A percentile compares a stretch with the other conserved stretches of the same genome.
Conservation (phyloP, 2,329 filamentous ascomycete species). For the Epichloe aotearoae region DNA sequence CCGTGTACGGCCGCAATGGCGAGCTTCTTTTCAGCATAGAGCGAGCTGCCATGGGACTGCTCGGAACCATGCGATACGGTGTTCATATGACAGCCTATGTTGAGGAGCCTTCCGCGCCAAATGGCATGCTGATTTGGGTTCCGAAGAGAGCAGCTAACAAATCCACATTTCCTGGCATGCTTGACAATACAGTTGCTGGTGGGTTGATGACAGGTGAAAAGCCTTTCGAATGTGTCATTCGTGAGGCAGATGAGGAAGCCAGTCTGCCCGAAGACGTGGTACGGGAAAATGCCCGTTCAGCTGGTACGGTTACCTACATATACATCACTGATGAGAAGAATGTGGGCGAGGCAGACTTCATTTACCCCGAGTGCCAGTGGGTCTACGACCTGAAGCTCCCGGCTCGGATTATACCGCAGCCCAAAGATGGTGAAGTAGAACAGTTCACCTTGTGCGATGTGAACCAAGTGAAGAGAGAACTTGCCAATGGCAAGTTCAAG, state of each 20-base stretch:
- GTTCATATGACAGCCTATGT: slow-evolving; percentile 71
- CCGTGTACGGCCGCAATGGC: slow-evolving; percentile 54
- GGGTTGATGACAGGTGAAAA: slow-evolving; percentile 65
- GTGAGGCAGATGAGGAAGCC: slow-evolving; percentile 84
- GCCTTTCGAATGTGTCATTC: slow-evolving; percentile 68
- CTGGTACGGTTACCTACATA: slow-evolving; percentile 71
- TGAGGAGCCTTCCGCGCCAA: slow-evolving; percentile 20
- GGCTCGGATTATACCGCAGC: slow-evolving; percentile 52
- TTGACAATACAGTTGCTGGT: slow-evolving; percentile 89
- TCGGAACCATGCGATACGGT: slow-evolving; percentile 67
- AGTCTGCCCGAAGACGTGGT: slow-evolving; percentile 60
- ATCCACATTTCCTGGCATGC: slow-evolving; percentile 78
- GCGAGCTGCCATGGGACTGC: slow-evolving; percentile 57
- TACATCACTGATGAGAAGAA: slow-evolving; percentile 63
- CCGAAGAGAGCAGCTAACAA: slow-evolving; percentile 64
- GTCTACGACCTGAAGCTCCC: slow-evolving; percentile 78
- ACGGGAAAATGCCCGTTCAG: slow-evolving; percentile 40
- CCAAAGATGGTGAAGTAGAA: slow-evolving; percentile 81
- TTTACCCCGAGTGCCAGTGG: slow-evolving; percentile 88
- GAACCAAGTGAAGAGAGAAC: slow-evolving; percentile 57
- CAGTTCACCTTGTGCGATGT: slow-evolving; percentile 68
- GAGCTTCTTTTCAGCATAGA: slow-evolving; percentile 63
- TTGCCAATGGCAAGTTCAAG: slow-evolving; percentile 71
- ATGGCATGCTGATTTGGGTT: slow-evolving; percentile 70
- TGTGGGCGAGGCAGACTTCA: slow-evolving; percentile 66